Base-by-base conservation (phyloP, 495 filamentous ascomycete genomes). In the Penicillium verhagenii region DNA sequence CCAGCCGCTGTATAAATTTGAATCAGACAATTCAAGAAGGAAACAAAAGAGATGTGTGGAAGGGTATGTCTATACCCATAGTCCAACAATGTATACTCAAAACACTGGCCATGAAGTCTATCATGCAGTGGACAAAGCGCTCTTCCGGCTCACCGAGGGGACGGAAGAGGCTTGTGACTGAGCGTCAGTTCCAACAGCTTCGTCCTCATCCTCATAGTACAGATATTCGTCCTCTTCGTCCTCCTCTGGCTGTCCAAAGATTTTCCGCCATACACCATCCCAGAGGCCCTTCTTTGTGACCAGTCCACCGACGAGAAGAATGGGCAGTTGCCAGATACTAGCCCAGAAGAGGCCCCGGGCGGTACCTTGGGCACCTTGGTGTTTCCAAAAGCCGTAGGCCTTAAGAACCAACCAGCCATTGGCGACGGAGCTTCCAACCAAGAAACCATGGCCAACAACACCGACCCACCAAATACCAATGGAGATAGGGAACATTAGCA, bases 281-380 rank as follows among this genome's bases (percentile, higher is more conserved):
- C 91, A 96, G 61, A 97, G 78, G 0, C 92, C 95, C 74, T 92
- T 96, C 82, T 98, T 98, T 66, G 94, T 91, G 43, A 86, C 83
- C 67, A 97, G 88, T 35, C 91, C 95, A 53, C 97, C 74, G 53
- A 96, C 89, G 77, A 98, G 84, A 20, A 97, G 80, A 40, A 90
- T 89, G 0, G 94, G 94, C 33, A 98, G 63, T 74, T 97, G 92
- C 94, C 94, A 98, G 21, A 98, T 91, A 70, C 91, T 95, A 0
- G 94, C 91, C 94, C 94, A 98, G 72, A 98, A 98, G 52, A 98
- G 65, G 5, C 86, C 87, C 40, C 90, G 83, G 6, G 95, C 95
- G 38, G 77, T 88, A 5, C 95, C 95, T 58, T 88, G 84, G 40
- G 82, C 79, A 13, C 93, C 94, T 53, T 90, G 82, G 26, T 83